These are phyloP conservation scores for Diaporthe batatas DNA, from an alignment of 2,329 filamentous ascomycete species.

Conservation along the genomic window DNA sequence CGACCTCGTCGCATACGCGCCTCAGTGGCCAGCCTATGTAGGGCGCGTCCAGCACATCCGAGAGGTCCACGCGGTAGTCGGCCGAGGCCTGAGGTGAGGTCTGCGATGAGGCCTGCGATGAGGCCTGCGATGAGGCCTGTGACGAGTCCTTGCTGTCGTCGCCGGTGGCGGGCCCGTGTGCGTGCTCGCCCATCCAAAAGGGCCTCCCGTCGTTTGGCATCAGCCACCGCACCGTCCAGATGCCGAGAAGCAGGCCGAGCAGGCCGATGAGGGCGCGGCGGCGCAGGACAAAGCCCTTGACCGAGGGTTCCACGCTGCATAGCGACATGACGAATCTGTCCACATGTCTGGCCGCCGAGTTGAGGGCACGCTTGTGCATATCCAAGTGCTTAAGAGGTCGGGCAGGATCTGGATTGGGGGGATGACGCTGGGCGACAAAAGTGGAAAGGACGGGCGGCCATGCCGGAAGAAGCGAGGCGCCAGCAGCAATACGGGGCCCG, in stretches of 20 bases:
- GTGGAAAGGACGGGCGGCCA: constrained; percentile 17
- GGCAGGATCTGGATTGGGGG: background rate
- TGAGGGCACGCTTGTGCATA: constrained; percentile 23
- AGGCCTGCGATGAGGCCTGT: too few species aligned
- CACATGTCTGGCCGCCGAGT: constrained; percentile 14
- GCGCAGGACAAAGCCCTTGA: constrained; percentile 26
- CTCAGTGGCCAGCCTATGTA: constrained; percentile 62
- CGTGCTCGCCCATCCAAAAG: constrained; percentile 4
- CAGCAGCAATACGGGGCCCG: constrained; percentile 11
- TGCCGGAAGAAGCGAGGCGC: constrained; percentile 14
- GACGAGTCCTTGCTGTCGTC: too few species aligned
- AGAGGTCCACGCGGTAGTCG: constrained; percentile 51
- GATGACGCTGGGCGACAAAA: constrained; percentile 25
- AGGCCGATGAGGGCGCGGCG: constrained; percentile 31
- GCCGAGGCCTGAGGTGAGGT: too few species aligned
- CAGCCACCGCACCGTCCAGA: constrained; percentile 35
- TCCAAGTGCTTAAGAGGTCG: constrained; percentile 2
- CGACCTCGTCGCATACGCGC: constrained; percentile 58
- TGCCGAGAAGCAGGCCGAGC: constrained; percentile 18
- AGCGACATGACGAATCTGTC: constrained; percentile 26
- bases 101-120: too few species aligned
- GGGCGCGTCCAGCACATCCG: constrained; percentile 53
- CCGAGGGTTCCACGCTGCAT: constrained; percentile 17
- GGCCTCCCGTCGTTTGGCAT: constrained; percentile 14
- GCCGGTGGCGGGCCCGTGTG: background rate